phyloP scores from a whole-genome alignment of 2,329 filamentous ascomycete species.

The Cytospora chrysosperma region DNA sequence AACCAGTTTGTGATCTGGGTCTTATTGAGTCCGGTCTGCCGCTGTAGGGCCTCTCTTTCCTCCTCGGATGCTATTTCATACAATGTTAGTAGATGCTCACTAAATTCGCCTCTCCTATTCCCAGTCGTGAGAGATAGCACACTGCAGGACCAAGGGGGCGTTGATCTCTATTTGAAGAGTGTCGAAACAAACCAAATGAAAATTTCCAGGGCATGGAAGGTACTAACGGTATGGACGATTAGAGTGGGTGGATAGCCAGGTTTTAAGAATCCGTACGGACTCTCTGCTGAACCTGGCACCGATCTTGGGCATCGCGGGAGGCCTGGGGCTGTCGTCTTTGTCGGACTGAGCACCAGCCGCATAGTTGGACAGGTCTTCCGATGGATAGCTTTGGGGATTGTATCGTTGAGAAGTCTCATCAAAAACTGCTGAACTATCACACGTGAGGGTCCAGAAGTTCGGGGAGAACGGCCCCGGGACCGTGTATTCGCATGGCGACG shows the following conservation, averaged over 20 bases:
- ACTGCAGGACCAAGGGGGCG: neutral
- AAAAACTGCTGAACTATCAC: conserved; percentile 43
- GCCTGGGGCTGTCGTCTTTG: conserved; percentile 25
- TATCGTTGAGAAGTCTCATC: conserved; percentile 24
- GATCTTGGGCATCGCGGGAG: conserved; percentile 53
- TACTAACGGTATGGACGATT: conserved; percentile 70
- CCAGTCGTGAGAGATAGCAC: neutral
- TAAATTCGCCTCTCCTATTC: neutral
- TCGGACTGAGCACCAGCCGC: conserved; percentile 27
- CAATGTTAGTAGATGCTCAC: neutral
- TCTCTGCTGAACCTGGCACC: conserved; percentile 77
- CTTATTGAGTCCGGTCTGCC: conserved; percentile 75
- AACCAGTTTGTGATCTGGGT: conserved; percentile 91
- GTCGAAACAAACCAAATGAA: neutral
- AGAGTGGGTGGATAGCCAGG: conserved; percentile 78
- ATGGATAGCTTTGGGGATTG: conserved; percentile 25
- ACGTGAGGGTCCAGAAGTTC: conserved; percentile 47
- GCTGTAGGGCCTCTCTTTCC: conserved; percentile 77
- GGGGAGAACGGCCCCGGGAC: conserved; percentile 42
- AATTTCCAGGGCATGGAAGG: neutral
- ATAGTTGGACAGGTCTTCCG: conserved; percentile 30
- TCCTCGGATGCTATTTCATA: conserved; percentile 61
- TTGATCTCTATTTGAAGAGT: neutral
- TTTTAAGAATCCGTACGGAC: conserved; percentile 76
- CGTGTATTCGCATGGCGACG: conserved; percentile 35